A percentile compares a stretch with the other conserved stretches of the same genome.
These are phyloP conservation scores for Torulaspora maleeae DNA, from an alignment of 805 yeast genomes.

Conservation along the genomic window DNA sequence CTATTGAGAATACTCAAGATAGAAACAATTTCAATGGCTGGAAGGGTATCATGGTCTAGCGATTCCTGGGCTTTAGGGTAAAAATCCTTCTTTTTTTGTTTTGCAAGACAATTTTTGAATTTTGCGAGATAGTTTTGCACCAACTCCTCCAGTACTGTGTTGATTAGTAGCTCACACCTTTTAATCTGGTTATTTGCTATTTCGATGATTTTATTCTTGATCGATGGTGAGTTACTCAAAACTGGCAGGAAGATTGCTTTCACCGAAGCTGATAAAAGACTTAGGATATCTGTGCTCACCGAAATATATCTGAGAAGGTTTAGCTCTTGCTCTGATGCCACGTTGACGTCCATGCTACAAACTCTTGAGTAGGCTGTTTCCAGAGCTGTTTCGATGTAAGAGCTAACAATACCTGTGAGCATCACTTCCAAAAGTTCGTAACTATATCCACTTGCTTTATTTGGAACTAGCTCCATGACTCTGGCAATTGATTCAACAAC, in stretches of 20 bases:
- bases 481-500: slow-evolving; percentile 76
- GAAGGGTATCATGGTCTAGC: slow-evolving; percentile 58
- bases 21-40: slow-evolving; percentile 59
- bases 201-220: slow-evolving; percentile 55
- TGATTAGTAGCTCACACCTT: slow-evolving; percentile 60
- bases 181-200: slow-evolving; percentile 57
- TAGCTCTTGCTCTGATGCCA: slow-evolving; percentile 39
- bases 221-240: slow-evolving; percentile 53
- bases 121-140: slow-evolving; percentile 49
- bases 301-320: slow-evolving; percentile 47
- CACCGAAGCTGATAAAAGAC: slow-evolving; percentile 63
- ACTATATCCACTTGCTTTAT: slow-evolving; percentile 55
- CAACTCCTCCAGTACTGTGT: slow-evolving; percentile 57
- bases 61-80: slow-evolving; percentile 42
- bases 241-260: slow-evolving; percentile 74
- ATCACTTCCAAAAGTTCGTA: slow-evolving; percentile 63
- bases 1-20: slow-evolving; percentile 39
- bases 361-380: slow-evolving; percentile 59
- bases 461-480: slow-evolving; percentile 65
- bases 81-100: slow-evolving; percentile 75
- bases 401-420: slow-evolving; percentile 63
- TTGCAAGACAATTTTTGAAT: slow-evolving; percentile 47
- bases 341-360: slow-evolving; percentile 35
- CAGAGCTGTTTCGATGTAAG: slow-evolving; percentile 68
- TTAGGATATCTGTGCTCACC: slow-evolving; percentile 54